Conservation (phyloP, 441 rosid species). For the Populus hybrid region DNA sequence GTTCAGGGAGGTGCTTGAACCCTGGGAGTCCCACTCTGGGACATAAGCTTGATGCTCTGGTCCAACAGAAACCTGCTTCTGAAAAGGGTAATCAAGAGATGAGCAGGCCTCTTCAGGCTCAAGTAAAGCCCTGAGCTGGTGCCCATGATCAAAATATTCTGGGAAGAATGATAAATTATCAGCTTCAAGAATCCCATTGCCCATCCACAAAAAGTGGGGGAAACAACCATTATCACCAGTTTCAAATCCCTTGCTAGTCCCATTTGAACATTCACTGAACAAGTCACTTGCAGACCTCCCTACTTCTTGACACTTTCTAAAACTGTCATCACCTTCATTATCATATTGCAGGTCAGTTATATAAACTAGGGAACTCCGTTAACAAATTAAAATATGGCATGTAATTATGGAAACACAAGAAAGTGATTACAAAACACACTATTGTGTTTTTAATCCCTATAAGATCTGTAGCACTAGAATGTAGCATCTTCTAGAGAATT, state of each 20-base stretch:
- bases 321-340: constrained; percentile 21
- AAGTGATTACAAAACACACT: neutral
- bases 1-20: constrained; percentile 7
- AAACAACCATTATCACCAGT: constrained; percentile 21
- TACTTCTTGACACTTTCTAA: constrained; percentile 19
- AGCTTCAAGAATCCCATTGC: constrained; percentile 23
- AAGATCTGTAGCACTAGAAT: neutral
- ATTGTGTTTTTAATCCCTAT: neutral
- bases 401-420: neutral
- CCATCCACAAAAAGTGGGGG: constrained; percentile 30
- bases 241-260: constrained; percentile 20
- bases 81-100: constrained; percentile 30
- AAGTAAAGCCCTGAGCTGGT: constrained; percentile 25
- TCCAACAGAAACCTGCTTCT: constrained; percentile 55
- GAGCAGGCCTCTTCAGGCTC: constrained; percentile 34
- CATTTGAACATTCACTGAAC: constrained; percentile 8
- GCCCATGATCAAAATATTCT: constrained; percentile 32
- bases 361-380: constrained; percentile 1
- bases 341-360: constrained; percentile 20
- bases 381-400: neutral
- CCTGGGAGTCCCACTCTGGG: constrained; percentile 38
- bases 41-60: constrained; percentile 56
- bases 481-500: neutral
- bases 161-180: constrained; percentile 41
- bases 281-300: constrained; percentile 19